Conservation (phyloP, 495 filamentous ascomycete genomes). For the Neurospora sp. region DNA sequence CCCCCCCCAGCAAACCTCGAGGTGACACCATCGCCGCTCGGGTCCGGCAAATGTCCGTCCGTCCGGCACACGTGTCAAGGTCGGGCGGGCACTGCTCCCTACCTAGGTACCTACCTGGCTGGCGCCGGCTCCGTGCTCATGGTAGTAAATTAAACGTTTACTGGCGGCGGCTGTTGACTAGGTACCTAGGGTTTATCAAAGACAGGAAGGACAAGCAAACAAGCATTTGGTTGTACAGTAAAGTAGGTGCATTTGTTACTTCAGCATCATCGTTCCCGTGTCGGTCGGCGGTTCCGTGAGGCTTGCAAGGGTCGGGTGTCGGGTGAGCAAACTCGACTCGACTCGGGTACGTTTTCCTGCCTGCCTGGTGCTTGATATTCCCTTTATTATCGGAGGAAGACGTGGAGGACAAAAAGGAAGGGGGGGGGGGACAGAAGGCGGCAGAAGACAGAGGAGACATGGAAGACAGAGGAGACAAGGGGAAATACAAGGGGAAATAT, state of each 20-base stretch:
- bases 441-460: not conserved
- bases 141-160: not conserved
- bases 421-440: not conserved
- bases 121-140: not conserved
- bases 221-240: not conserved
- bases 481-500: not conserved
- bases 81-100: not conserved
- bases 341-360: not conserved
- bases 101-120: not conserved
- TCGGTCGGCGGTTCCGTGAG: not conserved
- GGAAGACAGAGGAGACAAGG: too few relatives aligned
- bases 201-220: not conserved
- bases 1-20: not conserved
- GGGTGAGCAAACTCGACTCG: not conserved
- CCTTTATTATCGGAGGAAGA: not conserved
- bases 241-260: too few relatives aligned
- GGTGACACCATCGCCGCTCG: not conserved
- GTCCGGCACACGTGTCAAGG: not conserved
- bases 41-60: not conserved
- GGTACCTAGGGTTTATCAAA: too few relatives aligned
- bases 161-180: too few relatives aligned
- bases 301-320: not conserved
- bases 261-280: not conserved
- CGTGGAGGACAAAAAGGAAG: too few relatives aligned
- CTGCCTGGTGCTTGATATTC: not conserved